Conservation (phyloP, 768 basidiomycete species). For the Agaricus sinodeliciosus region DNA sequence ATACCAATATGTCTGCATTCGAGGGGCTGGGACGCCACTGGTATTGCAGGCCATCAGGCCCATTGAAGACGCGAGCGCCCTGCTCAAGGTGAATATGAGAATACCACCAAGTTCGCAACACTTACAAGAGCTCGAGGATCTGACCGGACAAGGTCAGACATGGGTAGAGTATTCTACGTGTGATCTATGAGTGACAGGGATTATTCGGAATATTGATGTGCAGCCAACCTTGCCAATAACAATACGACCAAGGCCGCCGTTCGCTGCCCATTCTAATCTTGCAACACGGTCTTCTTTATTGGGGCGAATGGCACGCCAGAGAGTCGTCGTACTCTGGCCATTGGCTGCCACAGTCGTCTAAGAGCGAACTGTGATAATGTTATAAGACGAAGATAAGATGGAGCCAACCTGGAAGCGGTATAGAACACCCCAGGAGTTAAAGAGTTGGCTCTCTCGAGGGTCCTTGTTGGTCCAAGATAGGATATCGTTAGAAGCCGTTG, state of each 20-base stretch:
- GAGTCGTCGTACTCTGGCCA: conserved; percentile 68
- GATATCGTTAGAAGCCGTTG: conserved; percentile 54
- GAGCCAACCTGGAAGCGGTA: conserved; percentile 71
- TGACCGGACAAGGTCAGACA: conserved; percentile 75
- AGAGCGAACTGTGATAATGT: conserved; percentile 19
- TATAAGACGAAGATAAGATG: not conserved
- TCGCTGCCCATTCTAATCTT: conserved; percentile 81
- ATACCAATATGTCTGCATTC: conserved; percentile 53
- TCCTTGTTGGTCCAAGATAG: conserved; percentile 87
- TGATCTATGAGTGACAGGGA: conserved; percentile 20
- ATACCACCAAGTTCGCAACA: conserved; percentile 14
- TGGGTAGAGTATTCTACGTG: conserved; percentile 64
- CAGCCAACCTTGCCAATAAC: conserved; percentile 71
- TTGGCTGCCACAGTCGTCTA: conserved; percentile 60
- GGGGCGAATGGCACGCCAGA: conserved; percentile 75
- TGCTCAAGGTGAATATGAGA: conserved; percentile 18
- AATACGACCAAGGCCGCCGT: conserved; percentile 78
- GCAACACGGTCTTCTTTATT: conserved; percentile 87
- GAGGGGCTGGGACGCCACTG: conserved; percentile 69
- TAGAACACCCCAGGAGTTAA: conserved; percentile 74
- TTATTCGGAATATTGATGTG: conserved; percentile 12
- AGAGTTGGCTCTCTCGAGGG: conserved; percentile 76
- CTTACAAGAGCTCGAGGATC: conserved; percentile 58
- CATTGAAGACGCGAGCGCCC: conserved; percentile 69
- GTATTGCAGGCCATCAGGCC: conserved; percentile 77